Percentiles rank a stretch among this genome's conserved stretches.
phyloP scores from a whole-genome alignment of 306 rosid species.

The Prosopis cineraria region DNA sequence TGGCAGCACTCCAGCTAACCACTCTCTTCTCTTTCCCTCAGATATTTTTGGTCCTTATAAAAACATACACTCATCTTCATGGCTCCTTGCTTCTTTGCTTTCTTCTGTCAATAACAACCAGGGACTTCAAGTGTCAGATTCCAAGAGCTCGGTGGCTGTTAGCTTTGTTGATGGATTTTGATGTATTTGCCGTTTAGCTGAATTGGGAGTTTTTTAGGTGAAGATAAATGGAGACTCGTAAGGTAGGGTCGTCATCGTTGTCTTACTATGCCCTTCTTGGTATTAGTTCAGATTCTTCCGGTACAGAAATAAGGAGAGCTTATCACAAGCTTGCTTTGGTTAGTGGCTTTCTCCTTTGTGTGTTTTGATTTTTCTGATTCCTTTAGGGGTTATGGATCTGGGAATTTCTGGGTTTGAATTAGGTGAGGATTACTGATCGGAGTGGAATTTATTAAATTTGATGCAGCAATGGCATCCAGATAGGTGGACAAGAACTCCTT shows the following conservation, averaged over 20 bases:
- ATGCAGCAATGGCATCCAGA: conserved; percentile 92
- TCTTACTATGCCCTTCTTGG: conserved; percentile 77
- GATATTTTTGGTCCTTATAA: conserved; percentile 10
- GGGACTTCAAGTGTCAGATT: neutral
- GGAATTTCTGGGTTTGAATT: neutral
- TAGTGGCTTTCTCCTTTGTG: neutral
- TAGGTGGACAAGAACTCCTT: conserved; percentile 68
- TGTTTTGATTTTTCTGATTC: neutral
- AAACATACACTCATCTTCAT: neutral
- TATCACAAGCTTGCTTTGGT: conserved; percentile 89
- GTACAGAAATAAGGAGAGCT: conserved; percentile 70
- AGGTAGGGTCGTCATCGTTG: neutral
- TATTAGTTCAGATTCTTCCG: conserved; percentile 47
- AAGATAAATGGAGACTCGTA: conserved; percentile 38
- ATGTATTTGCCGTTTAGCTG: neutral
- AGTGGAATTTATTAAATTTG: neutral
- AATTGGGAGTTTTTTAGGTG: neutral
- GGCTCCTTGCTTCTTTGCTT: neutral
- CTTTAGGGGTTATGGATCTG: neutral
- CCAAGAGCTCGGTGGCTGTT: neutral
- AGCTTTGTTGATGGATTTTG: neutral
- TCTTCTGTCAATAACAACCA: neutral
- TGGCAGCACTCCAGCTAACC: too few species aligned
- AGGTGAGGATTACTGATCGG: neutral
- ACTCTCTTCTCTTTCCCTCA: neutral